Percentiles rank a stretch among this genome's conserved stretches.
Evolutionary conservation across 2,329 filamentous ascomycete species (phyloP).

Genomic region (Diaporthe citriasiana): DNA sequence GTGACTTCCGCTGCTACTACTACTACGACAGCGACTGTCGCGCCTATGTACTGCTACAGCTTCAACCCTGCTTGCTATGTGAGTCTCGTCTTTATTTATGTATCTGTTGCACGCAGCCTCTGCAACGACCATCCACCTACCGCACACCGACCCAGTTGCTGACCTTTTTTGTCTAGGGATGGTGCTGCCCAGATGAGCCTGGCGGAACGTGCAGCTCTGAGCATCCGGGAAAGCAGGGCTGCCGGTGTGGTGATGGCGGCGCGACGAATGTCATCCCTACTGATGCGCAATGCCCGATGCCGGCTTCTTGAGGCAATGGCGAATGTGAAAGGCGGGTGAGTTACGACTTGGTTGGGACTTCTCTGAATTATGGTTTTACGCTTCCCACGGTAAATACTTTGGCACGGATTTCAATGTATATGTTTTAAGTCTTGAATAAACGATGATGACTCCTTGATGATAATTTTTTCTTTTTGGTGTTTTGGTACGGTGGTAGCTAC

Average conservation of each 20-base stretch:
- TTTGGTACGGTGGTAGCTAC: too few relatives aligned
- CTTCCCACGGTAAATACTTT: background rate
- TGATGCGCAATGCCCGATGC: slow-evolving; percentile 15
- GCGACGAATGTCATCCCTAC: background rate
- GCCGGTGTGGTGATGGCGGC: background rate
- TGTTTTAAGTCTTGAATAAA: background rate
- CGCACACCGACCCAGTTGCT: background rate
- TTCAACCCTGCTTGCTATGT: slow-evolving; percentile 22
- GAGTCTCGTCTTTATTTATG: background rate
- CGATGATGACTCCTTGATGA: background rate
- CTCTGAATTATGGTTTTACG: background rate
- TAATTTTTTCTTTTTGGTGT: background rate
- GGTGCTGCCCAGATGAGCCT: slow-evolving; percentile 17
- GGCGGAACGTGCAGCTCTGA: slow-evolving; percentile 8
- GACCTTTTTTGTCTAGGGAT: background rate
- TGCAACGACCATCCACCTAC: too few relatives aligned
- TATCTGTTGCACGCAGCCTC: too few relatives aligned
- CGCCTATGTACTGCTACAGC: slow-evolving; percentile 26
- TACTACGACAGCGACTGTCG: background rate
- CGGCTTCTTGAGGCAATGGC: background rate
- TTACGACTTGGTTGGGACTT: too few relatives aligned
- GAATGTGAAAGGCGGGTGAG: too few relatives aligned
- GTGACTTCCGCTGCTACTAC: background rate
- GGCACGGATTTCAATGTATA: background rate
- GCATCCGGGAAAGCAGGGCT: slow-evolving; percentile 4